Evolutionary conservation across 2,329 filamentous ascomycete genomes (phyloP), one percentile per base, ranked within the genome.

Genomic region (Alternaria arbusti): DNA sequence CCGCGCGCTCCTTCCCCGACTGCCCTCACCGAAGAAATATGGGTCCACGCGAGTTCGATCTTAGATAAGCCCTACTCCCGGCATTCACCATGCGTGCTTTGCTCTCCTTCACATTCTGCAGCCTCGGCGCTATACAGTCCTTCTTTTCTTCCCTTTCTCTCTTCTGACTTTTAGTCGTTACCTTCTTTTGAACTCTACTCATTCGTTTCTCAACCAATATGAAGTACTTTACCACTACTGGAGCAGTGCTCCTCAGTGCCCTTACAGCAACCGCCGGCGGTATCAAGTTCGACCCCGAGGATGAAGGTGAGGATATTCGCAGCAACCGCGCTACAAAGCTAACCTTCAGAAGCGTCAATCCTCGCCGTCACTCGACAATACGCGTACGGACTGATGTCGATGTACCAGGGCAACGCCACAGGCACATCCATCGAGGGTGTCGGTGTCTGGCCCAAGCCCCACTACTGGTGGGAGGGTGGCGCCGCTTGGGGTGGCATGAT

Each of bases 401-500:
- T 75, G n/a, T 80, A 79, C 69, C 66, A 70, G 50, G 74, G 73
- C 64, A 74, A 75, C 58, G 74, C 69, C 43, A 70, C 74, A 7
- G 64, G 52, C 44, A 60, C 65, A 40, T 3, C 72, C 49, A 22
- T 52, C 12, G 62, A 77, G 59, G 70, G 79, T n/a, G 66, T 79
- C 20, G 83, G 82, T 13, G 80, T 80, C 46, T 78, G 82, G 45
- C 79, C 82, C 6, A 72, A 75, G 30, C 82, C 83, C 3, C 76
- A 81, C 17, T 85, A 84, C 69, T 85, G 82, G 82, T 84, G 83
- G 83, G 78, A 82, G 62, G 80, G 79, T 3, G 83, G 82, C 17
- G 77, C 76, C 10, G 67, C 76, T 8, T 81, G 78, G 77, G 77
- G 78, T 26, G 78, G 73, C 11, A 60, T 80, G 66, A 70, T 81